phyloP scores from a whole-genome alignment of 2,329 filamentous ascomycete species.

The Ophiognomonia clavigignenti-juglandacearum region DNA sequence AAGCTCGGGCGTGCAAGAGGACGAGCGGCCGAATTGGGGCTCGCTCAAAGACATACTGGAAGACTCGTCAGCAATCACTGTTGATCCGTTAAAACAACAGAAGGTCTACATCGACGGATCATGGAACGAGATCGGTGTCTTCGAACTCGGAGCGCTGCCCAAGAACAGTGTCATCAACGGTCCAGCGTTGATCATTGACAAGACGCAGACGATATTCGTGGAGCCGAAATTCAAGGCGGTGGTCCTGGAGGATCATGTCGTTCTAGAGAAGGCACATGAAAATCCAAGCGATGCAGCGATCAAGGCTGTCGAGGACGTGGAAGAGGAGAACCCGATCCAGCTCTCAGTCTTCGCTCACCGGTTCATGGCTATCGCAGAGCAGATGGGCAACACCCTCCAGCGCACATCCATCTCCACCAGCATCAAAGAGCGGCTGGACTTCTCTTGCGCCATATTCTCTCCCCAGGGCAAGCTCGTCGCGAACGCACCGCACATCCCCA shows the following conservation, averaged over 20 bases:
- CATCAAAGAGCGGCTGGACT: conserved; percentile 38
- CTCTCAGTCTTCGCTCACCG: conserved; percentile 51
- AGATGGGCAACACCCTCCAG: conserved; percentile 53
- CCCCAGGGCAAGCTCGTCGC: conserved; percentile 34
- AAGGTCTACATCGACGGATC: conserved; percentile 24
- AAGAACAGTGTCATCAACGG: conserved; percentile 13
- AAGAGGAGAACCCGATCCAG: conserved; percentile 38
- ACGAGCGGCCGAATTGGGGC: conserved; percentile 14
- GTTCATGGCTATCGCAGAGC: conserved; percentile 56
- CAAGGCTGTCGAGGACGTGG: neutral
- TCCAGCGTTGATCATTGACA: conserved; percentile 20
- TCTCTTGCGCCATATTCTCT: conserved; percentile 37
- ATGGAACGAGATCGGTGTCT: conserved; percentile 24
- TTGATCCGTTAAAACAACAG: conserved; percentile 18
- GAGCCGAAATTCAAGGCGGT: conserved; percentile 24
- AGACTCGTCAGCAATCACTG: conserved; percentile 1
- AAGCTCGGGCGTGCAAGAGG: conserved; percentile 14
- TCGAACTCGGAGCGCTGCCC: conserved; percentile 21
- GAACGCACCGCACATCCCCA: conserved; percentile 34
- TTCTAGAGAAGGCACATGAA: conserved; percentile 2
- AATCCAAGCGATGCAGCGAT: neutral
- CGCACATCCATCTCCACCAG: conserved; percentile 49
- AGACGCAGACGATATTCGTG: conserved; percentile 27
- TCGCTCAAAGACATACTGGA: conserved; percentile 12
- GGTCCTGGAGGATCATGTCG: conserved; percentile 24